Evolutionary conservation across 768 basidiomycete genomes (phyloP).

Genomic region (Lactifluus volemus): DNA sequence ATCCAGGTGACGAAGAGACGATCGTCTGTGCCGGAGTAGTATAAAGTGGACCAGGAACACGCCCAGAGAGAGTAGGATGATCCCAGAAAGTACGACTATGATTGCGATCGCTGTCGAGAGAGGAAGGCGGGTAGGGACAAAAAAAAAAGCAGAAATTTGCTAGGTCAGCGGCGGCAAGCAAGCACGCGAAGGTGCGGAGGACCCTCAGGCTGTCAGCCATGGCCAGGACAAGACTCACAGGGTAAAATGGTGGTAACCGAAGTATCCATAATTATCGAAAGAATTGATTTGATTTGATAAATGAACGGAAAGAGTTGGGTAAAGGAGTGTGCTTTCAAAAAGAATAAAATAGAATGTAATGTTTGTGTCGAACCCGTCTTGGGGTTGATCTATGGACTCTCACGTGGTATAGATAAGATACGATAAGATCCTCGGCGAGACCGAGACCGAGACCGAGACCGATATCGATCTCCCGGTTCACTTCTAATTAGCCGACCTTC

Average conservation of each 20-base stretch:
- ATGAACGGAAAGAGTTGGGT: background rate
- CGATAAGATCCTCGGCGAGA: too few species aligned
- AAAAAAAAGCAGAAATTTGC: background rate
- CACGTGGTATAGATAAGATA: too few species aligned
- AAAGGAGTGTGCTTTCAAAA: background rate
- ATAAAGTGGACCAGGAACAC: background rate
- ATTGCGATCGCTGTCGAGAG: background rate
- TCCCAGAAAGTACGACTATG: background rate
- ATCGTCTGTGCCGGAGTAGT: background rate
- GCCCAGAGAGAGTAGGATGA: background rate
- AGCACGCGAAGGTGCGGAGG: background rate
- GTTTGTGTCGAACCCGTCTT: background rate
- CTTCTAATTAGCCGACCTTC: too few species aligned
- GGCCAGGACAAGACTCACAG: slow-evolving; percentile 2
- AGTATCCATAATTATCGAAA: background rate
- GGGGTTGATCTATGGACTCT: too few species aligned
- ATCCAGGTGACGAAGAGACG: background rate
- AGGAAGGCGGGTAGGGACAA: too few species aligned
- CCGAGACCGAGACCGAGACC: too few species aligned
- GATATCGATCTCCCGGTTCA: too few species aligned
- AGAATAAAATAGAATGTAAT: background rate
- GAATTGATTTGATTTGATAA: background rate
- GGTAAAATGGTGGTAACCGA: background rate
- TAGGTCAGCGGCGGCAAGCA: slow-evolving; percentile 2
- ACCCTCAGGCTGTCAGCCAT: background rate